Evolutionary conservation across 2,329 filamentous ascomycete genomes (phyloP), one percentile per base, ranked within the genome.

Genomic region (Exophiala calicioides): DNA sequence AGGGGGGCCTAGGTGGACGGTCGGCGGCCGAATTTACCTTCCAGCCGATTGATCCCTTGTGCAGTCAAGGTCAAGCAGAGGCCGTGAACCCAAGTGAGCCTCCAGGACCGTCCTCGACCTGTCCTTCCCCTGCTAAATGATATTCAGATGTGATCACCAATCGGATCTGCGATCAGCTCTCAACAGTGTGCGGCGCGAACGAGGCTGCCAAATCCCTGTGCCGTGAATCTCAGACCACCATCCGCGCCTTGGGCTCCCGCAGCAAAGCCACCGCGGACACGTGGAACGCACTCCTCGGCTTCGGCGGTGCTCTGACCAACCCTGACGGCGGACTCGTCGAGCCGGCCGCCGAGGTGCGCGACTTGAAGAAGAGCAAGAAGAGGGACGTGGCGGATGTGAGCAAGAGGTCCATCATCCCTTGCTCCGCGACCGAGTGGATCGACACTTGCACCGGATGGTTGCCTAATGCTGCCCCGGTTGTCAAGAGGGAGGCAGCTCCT

Each of bases 141-240:
- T 2, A 3, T 12, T 12, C 4, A 55, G 52, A 80, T 70, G 86
- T 86, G 72, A 86, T 86, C 72, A 84, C 81, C 63, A 85, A 84
- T 74, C 78, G 81, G 52, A 81, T 86, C 64, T 82, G 80, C 66
- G 82, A 86, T 66, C 81, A 85, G 69, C 74, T 86, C 48, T 75
- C 67, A 61, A 86, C 85, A 67, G 80, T 82, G 27, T 86, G 83
- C 68, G 69, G 71, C 29, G 82, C 82, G 42, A 82, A 81, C 61
- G 72, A 69, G 19, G 81, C 78, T 3, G 83, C 81, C 43, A 72
- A 78, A 55, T 62, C 72, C 9, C 72, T 74, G 4, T 83, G 79
- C 65, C 57, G 64, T 38, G 65, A 67, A 18, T 81, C 80, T 2
- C 70, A 82, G 67, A 69, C 75, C 1, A 61, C 73, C 63, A 75